Evolutionary conservation across 2,329 filamentous ascomycete species (phyloP).

Genomic region (Aspergillaceae sp.): DNA sequence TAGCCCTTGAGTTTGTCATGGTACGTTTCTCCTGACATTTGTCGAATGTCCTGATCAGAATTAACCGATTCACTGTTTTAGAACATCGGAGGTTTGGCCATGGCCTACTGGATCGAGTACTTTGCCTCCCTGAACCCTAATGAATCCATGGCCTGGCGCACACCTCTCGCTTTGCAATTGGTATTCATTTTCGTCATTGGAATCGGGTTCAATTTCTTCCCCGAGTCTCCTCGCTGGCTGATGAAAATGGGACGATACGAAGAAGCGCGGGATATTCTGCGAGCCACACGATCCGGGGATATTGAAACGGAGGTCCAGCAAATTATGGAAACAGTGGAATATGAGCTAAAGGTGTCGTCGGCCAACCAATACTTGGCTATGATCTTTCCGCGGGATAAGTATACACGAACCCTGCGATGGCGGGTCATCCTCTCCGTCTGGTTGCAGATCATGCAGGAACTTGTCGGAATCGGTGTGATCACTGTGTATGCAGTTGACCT

Average conservation of each 20-base stretch:
- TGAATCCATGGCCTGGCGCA: conserved; percentile 46
- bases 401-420: not conserved
- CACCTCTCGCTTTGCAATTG: conserved; percentile 60
- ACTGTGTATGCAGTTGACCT: conserved; percentile 41
- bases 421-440: conserved; percentile 59
- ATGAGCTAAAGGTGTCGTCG: not conserved
- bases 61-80: conserved; percentile 29
- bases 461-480: conserved; percentile 57
- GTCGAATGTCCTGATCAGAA: not conserved
- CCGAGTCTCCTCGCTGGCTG: conserved; percentile 35
- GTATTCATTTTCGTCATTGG: conserved; percentile 50
- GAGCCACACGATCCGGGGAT: conserved; percentile 6
- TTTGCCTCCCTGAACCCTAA: conserved; percentile 39
- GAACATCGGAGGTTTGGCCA: conserved; percentile 58
- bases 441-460: conserved; percentile 59
- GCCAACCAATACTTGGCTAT: conserved; percentile 50
- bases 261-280: conserved; percentile 55
- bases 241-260: conserved; percentile 48
- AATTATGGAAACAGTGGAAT: not conserved
- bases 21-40: not conserved
- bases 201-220: conserved; percentile 39
- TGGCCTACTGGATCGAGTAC: conserved; percentile 50
- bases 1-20: conserved; percentile 55
- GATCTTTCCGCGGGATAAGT: conserved; percentile 40
- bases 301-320: not conserved